Evolutionary conservation across 2,329 filamentous ascomycete species (phyloP), one percentile per base, ranked within the genome.

Genomic region (Aspergillus sp.): DNA sequence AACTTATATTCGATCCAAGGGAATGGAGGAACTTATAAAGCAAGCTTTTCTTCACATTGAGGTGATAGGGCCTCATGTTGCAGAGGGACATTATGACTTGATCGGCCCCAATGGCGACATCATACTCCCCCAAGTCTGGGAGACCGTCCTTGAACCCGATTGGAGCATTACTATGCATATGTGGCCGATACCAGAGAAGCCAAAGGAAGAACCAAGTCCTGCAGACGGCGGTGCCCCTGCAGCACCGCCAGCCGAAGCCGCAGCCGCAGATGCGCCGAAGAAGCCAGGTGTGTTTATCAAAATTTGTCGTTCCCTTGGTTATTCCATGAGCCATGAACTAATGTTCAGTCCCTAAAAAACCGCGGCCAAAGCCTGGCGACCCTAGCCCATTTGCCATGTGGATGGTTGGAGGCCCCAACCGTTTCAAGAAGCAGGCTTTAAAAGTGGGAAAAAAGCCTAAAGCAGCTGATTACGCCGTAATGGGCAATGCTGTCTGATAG

Each of bases 21-120:
- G 89, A 17, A 93, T 95, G 89, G 89, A 93, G 72, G 88, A 91
- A 47, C 82, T 95, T 38, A 93, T 95, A 71, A 89, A 89, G 68
- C 90, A 93, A 76, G 90, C 90, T 17, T 95, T 95, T 69, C 72
- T 89, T 18, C 89, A 93, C 64, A 87, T 95, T 49, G 89, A 92
- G 48, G 79, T 87, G 12, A 86, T 93, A 53, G 89, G 89, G 1
- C 87, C 86, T 15, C 88, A 91, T 64, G 90, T 95, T 24, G 85
- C 87, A 62, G 83, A 89, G 57, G 89, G 90, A 1, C 89, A 91
- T 68, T 95, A 92, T 72, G 90, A 95, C 70, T 78, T 95, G 42
- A 83, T 91, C 51, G 90, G 89, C 0, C 89, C 90, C 4, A 85
- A 91, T 65, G 88, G 88, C 41, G 89, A 95, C 71, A 92, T 93